Conservation (phyloP, 2,329 filamentous ascomycete genomes). For the Cordyceps fumosorosea region DNA sequence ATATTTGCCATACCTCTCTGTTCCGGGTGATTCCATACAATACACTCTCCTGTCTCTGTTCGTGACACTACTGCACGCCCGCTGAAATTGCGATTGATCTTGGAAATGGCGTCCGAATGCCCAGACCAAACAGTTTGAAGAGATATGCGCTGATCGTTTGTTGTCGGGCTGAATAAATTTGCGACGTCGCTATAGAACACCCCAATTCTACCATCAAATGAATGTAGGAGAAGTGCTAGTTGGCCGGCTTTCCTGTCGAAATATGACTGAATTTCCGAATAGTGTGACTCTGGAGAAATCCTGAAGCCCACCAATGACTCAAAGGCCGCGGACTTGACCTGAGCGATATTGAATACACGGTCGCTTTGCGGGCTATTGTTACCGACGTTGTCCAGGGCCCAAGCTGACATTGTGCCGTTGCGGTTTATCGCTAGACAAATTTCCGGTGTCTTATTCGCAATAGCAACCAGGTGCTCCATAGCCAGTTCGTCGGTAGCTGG, state of each 20-base stretch:
- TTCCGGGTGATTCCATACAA: constrained; percentile 67
- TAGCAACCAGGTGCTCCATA: constrained; percentile 75
- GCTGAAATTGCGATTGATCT: constrained; percentile 79
- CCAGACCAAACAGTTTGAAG: constrained; percentile 71
- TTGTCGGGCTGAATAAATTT: constrained; percentile 68
- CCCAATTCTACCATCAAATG: constrained; percentile 77
- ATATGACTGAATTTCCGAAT: constrained; percentile 68
- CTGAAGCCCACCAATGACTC: constrained; percentile 35
- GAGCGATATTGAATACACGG: constrained; percentile 79
- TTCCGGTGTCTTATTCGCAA: constrained; percentile 80
- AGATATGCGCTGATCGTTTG: constrained; percentile 52
- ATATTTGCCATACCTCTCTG: constrained; percentile 37
- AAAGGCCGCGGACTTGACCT: constrained; percentile 56
- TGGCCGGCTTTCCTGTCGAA: constrained; percentile 58
- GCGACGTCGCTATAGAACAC: constrained; percentile 76
- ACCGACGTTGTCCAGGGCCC: constrained; percentile 83
- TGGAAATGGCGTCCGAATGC: constrained; percentile 72
- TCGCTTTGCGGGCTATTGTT: constrained; percentile 58
- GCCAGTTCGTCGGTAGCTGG: constrained; percentile 61
- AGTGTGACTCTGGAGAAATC: constrained; percentile 22
- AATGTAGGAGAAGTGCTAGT: constrained; percentile 70
- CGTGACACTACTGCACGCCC: constrained; percentile 75
- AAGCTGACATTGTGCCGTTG: constrained; percentile 81
- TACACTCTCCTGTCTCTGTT: constrained; percentile 69
- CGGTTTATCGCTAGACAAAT: constrained; percentile 81